These are phyloP conservation scores for Madurella mycetomatis DNA, from an alignment of 2,329 filamentous ascomycete species.

Conservation along the genomic window DNA sequence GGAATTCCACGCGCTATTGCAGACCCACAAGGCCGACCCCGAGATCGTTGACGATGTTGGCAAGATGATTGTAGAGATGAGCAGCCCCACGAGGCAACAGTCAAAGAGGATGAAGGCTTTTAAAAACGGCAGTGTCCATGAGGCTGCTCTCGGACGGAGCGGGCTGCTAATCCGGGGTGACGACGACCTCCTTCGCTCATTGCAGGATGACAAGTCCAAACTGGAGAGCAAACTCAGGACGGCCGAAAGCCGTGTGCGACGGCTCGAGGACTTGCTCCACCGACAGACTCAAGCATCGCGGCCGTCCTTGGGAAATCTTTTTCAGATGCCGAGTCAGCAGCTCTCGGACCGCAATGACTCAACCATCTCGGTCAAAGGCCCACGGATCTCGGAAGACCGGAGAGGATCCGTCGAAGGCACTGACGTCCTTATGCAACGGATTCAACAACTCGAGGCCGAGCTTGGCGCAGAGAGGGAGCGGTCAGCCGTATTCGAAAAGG, in stretches of 20 bases:
- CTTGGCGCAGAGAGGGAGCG: slow-evolving; percentile 68
- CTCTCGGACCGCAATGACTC: slow-evolving; percentile 48
- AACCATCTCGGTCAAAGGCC: slow-evolving; percentile 44
- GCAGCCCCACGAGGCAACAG: slow-evolving; percentile 79
- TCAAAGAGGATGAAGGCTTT: slow-evolving; percentile 85
- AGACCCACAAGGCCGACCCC: slow-evolving; percentile 60
- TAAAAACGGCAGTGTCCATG: slow-evolving; percentile 93
- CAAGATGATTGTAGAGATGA: slow-evolving; percentile 74
- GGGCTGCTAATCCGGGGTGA: slow-evolving; percentile 82
- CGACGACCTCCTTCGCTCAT: slow-evolving; percentile 68
- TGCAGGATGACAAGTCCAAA: slow-evolving; percentile 80
- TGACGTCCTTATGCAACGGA: slow-evolving; percentile 42
- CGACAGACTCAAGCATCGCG: slow-evolving; percentile 64
- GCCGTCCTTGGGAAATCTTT: slow-evolving; percentile 50
- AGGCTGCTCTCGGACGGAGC: slow-evolving; percentile 80
- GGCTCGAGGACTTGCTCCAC: slow-evolving; percentile 88
- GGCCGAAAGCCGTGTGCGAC: slow-evolving; percentile 84
- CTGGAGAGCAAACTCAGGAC: slow-evolving; percentile 71
- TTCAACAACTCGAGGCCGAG: slow-evolving; percentile 70
- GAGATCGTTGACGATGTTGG: slow-evolving; percentile 66
- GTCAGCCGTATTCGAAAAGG: slow-evolving; percentile 62
- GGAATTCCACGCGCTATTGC: slow-evolving; percentile 64
- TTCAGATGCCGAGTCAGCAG: slow-evolving; percentile 45
- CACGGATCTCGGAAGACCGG: slow-evolving; percentile 40
- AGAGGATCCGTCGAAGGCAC: slow-evolving; percentile 44